Evolutionary conservation across 257 asterid species (phyloP), one percentile per base, ranked within the genome.

Genomic region (Petrea volubilis): DNA sequence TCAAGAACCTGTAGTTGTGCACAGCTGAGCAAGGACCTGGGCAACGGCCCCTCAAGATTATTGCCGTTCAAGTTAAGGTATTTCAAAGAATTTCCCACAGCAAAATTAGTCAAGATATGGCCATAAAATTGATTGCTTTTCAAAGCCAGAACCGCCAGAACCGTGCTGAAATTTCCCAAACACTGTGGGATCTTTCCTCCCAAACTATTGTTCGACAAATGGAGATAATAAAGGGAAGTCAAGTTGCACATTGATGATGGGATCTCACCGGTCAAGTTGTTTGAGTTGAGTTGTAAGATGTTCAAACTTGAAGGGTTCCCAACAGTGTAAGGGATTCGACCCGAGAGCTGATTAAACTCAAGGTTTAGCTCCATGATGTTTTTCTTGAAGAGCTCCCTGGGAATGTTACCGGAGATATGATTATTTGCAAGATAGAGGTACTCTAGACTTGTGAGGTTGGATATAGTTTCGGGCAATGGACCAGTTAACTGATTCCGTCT

Each of bases 401-500:
- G 87, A 47, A 85, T 60, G 51, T 11, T 23, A 17, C 90, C 86
- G 5, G 70, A 67, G 64, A 82, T 41, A 28, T 76, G 59, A 67
- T 82, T 82, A 3, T 76, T 25, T 14, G 74, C 77, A 21, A 86
- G 55, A 46, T 70, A 65, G 31, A 86, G 74, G 56, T 14, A 1
- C 18, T 10, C 3, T 65, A 83, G 74, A 36, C 28, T 56, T 49
- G 60, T 56, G 46, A 86, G 86, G 41, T 72, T 62, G 3, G 86
- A 84, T 44, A 78, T 44, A 49, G 74, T 46, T 15, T 69, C 41
- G 4, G 90, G 90, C 74, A 84, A 38, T 38, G 71, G 78, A 14
- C 90, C 92, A 13, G 57, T 80, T 36, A 87, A 65, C n/a, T 47
- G 36, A 23, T 84, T 86, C 7, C 59, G 60, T 6, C 64, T 73